Conservation (phyloP, 2,329 filamentous ascomycete genomes). For the Cladosporium sp. region DNA sequence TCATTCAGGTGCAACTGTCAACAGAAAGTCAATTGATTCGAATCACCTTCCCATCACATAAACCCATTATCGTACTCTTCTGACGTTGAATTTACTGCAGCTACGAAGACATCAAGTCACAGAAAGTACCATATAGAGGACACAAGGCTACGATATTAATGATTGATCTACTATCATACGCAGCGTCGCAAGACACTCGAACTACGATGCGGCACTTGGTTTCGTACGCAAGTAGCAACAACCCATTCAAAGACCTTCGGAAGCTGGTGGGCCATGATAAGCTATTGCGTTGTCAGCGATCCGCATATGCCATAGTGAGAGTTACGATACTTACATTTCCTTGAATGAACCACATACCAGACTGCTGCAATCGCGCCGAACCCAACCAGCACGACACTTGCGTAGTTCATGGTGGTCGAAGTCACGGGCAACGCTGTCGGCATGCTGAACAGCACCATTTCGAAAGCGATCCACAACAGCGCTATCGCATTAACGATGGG, state of each 20-base stretch:
- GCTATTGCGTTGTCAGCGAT: slow-evolving; percentile 9
- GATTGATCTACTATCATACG: not conserved
- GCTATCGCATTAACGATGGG: slow-evolving; percentile 31
- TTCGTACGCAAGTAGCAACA: not conserved
- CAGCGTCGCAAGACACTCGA: not conserved
- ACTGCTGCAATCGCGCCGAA: slow-evolving; percentile 45
- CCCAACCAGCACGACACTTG: slow-evolving; percentile 57
- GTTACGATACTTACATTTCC: slow-evolving; percentile 13
- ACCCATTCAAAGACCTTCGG: slow-evolving; percentile 22
- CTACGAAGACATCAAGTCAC: not conserved
- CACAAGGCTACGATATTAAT: not conserved
- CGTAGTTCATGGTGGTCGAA: slow-evolving; percentile 59
- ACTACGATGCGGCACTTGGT: not conserved
- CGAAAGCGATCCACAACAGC: slow-evolving; percentile 34
- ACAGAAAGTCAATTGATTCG: too few species aligned
- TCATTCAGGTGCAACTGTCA: not conserved
- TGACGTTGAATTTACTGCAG: not conserved
- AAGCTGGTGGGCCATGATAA: slow-evolving; percentile 25
- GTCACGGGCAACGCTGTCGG: slow-evolving; percentile 58
- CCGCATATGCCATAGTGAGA: not conserved
- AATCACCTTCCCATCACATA: too few species aligned
- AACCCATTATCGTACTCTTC: too few species aligned
- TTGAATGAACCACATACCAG: slow-evolving; percentile 28
- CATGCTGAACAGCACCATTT: slow-evolving; percentile 52
- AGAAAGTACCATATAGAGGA: not conserved